Conservation (phyloP, 2,329 filamentous ascomycete genomes). For the Ascochyta lentis region DNA sequence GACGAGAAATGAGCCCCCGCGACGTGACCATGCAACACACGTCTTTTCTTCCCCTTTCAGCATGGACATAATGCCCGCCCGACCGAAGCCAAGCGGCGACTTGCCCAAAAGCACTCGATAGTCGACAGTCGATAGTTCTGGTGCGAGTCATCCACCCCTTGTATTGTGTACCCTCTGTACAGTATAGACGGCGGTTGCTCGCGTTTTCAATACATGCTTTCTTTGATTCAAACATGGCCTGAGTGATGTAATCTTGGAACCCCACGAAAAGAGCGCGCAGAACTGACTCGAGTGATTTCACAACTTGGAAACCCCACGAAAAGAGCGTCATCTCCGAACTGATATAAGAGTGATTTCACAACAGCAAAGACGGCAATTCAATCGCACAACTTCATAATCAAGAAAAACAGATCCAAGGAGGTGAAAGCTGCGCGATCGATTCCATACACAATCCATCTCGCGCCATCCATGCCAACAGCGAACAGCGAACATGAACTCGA, state of each 20-base stretch:
- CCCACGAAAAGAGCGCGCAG: too few species aligned
- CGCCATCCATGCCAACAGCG: not conserved
- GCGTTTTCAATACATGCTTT: conserved; percentile 45
- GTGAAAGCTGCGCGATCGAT: conserved; percentile 1
- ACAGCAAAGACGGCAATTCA: too few species aligned
- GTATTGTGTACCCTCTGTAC: conserved; percentile 53
- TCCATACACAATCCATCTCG: conserved; percentile 11
- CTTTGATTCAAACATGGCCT: not conserved
- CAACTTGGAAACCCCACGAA: too few species aligned
- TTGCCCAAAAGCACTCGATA: conserved; percentile 26
- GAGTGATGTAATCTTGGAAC: too few species aligned
- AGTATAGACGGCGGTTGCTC: conserved; percentile 50
- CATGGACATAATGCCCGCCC: conserved; percentile 29
- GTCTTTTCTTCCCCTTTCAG: conserved; percentile 33
- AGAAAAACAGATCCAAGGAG: not conserved
- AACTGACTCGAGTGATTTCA: too few species aligned
- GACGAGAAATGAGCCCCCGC: conserved; percentile 40
- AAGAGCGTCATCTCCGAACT: too few species aligned
- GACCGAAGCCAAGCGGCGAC: conserved; percentile 22
- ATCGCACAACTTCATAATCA: too few species aligned
- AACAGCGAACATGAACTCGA: not conserved
- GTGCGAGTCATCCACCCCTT: conserved; percentile 39
- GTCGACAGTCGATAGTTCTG: conserved; percentile 22
- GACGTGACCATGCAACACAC: not conserved
- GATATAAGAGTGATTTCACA: too few species aligned